A percentile compares a stretch with the other conserved stretches of the same genome.
These are phyloP conservation scores for Paecilomyces variotii DNA, from an alignment of 2,329 filamentous ascomycete genomes.

Conservation along the genomic window DNA sequence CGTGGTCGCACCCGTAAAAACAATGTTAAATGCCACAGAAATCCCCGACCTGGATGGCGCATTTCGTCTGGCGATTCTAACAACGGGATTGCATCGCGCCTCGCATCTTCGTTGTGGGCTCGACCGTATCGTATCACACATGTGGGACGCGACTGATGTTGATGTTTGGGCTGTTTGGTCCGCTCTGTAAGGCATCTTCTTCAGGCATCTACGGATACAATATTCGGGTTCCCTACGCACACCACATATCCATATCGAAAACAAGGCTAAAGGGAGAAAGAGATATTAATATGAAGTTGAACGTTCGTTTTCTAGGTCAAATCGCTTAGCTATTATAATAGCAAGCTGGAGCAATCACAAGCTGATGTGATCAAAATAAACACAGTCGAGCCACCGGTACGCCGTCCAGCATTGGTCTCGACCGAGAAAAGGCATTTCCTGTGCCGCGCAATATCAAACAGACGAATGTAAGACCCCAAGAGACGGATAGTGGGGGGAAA, in stretches of 20 bases:
- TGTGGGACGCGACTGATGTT: constrained; percentile 6
- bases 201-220: not conserved
- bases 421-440: constrained; percentile 4
- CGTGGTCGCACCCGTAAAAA: constrained; percentile 1
- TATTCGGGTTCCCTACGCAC: not conserved
- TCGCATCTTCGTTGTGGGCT: not conserved
- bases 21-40: not conserved
- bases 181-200: not conserved
- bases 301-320: not conserved
- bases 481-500: not conserved
- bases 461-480: constrained; percentile 1
- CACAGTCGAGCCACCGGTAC: constrained; percentile 11
- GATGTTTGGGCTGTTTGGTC: constrained; percentile 20
- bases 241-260: not conserved
- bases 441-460: constrained; percentile 13
- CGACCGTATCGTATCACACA: constrained; percentile 4
- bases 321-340: not conserved
- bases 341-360: not conserved
- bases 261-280: not conserved
- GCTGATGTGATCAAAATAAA: not conserved
- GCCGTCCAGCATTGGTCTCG: constrained; percentile 8
- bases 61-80: constrained; percentile 1
- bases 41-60: not conserved
- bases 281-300: not conserved
- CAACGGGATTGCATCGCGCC: not conserved